A percentile compares a stretch with the other conserved stretches of the same genome.
Evolutionary conservation across 345 rosid species (phyloP).

Genomic region (Abelmoschus esculentus): DNA sequence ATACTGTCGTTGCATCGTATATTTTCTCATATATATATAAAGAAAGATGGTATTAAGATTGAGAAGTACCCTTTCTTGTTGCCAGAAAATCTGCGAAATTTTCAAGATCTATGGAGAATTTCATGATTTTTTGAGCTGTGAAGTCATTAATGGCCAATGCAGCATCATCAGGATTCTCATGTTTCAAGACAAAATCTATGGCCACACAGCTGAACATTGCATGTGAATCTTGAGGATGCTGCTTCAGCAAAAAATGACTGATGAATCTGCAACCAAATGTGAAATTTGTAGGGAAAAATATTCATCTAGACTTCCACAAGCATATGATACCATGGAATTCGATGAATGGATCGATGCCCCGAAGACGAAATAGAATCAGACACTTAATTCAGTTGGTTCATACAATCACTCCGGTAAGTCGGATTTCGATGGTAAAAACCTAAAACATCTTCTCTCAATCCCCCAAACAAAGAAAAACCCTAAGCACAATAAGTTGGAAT

Average conservation of each 20-base stretch:
- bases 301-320: no score
- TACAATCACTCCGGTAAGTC: no score
- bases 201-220: conserved; percentile 6
- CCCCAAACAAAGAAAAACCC: no score
- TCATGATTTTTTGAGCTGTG: background rate
- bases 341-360: no score
- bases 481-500: background rate
- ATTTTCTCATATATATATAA: no score
- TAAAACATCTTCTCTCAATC: no score
- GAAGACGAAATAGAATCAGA: background rate
- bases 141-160: conserved; percentile 62
- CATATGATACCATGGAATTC: no score
- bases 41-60: background rate
- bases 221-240: conserved; percentile 69
- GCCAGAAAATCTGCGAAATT: background rate
- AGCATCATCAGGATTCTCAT: conserved; percentile 88
- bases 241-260: conserved; percentile 59
- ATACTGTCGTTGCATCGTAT: no score
- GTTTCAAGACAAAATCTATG: background rate
- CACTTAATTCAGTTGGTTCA: background rate
- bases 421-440: no score
- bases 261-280: background rate
- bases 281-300: no score
- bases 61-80: background rate
- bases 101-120: conserved; percentile 12